These are phyloP conservation scores for Phlyctochytrium planicorne DNA, from an alignment of 192 early-diverging fungal species.

Conservation along the genomic window DNA sequence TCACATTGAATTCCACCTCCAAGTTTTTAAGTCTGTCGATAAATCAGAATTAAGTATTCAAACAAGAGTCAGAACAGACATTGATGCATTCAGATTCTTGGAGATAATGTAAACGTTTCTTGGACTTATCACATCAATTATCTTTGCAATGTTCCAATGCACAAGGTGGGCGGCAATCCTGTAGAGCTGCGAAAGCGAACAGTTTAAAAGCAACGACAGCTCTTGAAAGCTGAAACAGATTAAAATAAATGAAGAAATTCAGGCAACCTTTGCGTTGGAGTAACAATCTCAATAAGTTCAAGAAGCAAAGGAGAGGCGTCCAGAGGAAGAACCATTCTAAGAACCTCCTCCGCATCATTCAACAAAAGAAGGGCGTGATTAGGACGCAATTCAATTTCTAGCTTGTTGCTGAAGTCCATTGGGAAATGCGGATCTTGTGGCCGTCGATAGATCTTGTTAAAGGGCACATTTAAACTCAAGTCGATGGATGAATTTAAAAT, in stretches of 20 bases:
- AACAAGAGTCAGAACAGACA: constrained; percentile 9
- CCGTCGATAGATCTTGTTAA: constrained; percentile 44
- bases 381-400: constrained; percentile 62
- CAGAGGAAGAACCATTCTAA: constrained; percentile 68
- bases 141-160: constrained; percentile 89
- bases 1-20: constrained; percentile 54
- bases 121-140: constrained; percentile 78
- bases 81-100: constrained; percentile 57
- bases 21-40: constrained; percentile 29
- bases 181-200: constrained; percentile 92
- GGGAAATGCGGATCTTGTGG: constrained; percentile 51
- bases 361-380: constrained; percentile 84
- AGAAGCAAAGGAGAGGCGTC: constrained; percentile 85
- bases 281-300: constrained; percentile 84
- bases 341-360: constrained; percentile 77
- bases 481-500: constrained; percentile 77
- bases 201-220: constrained; percentile 79
- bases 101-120: constrained; percentile 80
- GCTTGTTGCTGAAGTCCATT: constrained; percentile 55
- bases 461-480: too few relatives aligned
- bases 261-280: constrained; percentile 71
- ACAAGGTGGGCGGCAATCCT: constrained; percentile 86
- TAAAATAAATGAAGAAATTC: not conserved
- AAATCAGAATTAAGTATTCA: constrained; percentile 20
- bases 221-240: constrained; percentile 62